Base-by-base conservation (phyloP, 1,284 basidiomycete genomes). In the Puccinia novopanici region DNA sequence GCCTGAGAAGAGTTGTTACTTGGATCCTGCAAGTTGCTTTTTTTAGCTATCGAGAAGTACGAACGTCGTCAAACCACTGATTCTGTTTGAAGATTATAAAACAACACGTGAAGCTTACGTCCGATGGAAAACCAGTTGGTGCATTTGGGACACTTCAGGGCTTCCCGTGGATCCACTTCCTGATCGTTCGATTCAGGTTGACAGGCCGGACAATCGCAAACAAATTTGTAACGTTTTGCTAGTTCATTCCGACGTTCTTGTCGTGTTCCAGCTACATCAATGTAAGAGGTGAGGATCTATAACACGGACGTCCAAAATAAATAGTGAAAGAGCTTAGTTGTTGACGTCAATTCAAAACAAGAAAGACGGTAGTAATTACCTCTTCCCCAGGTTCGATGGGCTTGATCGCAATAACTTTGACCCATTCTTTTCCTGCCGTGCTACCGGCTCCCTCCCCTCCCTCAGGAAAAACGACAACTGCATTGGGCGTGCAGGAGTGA, bases 401-500 rank as follows among this genome's bases (percentile, higher is more conserved):
- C 65, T 88, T 88, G 19, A 95, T 86, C 0, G 91, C 90, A 19
- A 94, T 87, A 12, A 95, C 88, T 55, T 91, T 89, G 89, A 95
- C 90, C 15, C 88, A 84, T 0, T 88, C 86, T 45, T 83, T 84
- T 4, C 84, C 82, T 5, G 63, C 50, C 27, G 50, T 77, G 27
- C 52, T 54, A 24, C 75, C 63, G 6, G 75, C 75, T 30, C 75
- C 75, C 48, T 82, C 82, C 15, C 75, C 75, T 52, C 86, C 86
- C 4, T 83, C 83, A 54, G 95, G 94, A 85, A 95, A 98, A 0
- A 98, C 93, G 40, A 95, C 89, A 37, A 92, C 93, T 0, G 92
- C 93, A 83, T 97, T 96, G 0, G 95, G 95, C 30, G 90, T 89
- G 84, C 95, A 98, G 0, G 93, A 93, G 84, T 98, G 95, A 84